Conservation (phyloP, 352 stramenopile genomes). For the Elongisporangium anandrum region DNA sequence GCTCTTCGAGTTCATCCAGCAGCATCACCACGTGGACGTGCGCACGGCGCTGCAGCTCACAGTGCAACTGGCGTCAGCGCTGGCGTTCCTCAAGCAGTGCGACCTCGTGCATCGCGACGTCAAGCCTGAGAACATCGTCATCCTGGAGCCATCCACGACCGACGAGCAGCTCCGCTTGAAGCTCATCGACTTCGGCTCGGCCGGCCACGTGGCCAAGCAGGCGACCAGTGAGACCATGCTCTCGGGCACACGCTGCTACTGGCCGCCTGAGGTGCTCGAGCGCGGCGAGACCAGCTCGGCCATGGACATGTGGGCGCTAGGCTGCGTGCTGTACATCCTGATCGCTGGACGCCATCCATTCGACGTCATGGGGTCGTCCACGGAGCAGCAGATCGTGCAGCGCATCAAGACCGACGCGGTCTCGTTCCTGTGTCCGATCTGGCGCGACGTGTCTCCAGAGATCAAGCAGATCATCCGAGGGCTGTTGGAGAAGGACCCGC, state of each 20-base stretch:
- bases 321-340: constrained; percentile 87
- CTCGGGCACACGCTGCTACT: constrained; percentile 84
- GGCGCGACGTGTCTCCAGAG: constrained; percentile 37
- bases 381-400: constrained; percentile 70
- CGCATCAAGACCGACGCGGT: constrained; percentile 44
- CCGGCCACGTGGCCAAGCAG: constrained; percentile 20
- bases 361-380: constrained; percentile 72
- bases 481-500: constrained; percentile 71
- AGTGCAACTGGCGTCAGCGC: constrained; percentile 54
- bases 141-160: constrained; percentile 13
- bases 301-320: constrained; percentile 88
- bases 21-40: constrained; percentile 37
- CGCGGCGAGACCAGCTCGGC: constrained; percentile 49
- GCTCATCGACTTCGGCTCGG: constrained; percentile 88
- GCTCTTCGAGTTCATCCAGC: constrained; percentile 63
- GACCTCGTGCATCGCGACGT: constrained; percentile 84
- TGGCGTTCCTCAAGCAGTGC: constrained; percentile 61
- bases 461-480: constrained; percentile 64
- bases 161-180: constrained; percentile 55
- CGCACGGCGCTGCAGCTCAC: constrained; percentile 44
- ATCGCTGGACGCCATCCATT: constrained; percentile 84
- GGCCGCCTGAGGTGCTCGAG: constrained; percentile 71
- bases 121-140: constrained; percentile 88
- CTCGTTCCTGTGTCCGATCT: constrained; percentile 56
- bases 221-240: constrained; percentile 19